Evolutionary conservation across 1,284 basidiomycete species (phyloP), one percentile per base, ranked within the genome.

Genomic region (Cryptococcus maquisensis): DNA sequence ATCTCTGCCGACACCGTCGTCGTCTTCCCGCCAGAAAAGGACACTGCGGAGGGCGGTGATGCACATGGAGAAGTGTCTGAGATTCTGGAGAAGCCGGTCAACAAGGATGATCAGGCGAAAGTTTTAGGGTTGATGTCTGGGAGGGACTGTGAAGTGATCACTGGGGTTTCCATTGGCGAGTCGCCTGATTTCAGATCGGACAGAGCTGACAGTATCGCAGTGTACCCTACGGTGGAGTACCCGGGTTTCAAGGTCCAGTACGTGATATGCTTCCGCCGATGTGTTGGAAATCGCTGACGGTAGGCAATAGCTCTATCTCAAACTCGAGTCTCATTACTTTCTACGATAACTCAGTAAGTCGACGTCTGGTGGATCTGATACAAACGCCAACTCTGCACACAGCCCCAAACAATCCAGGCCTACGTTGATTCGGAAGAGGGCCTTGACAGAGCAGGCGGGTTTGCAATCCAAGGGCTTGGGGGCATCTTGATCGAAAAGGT

Each of bases 1-100:
- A 97, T 98, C 61, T 87, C 84, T 59, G 93, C 92, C 56, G 93
- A 97, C 69, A 96, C 93, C 0, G 84, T 97, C 16, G 90, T 96
- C 20, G 78, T 96, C 47, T 88, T 88, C 18, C 89, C 90, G 55
- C 83, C 84, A 0, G 77, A 71, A 16, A 87, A 86, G 56, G 86
- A 89, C 35, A 82, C 68, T 13, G 56, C 42, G 3, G 64, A 65
- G 37, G 68, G 59, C 24, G 66, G 68, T 20, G 28, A 37, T 16
- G 54, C 54, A 20, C 62, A 68, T 26, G 71, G 71, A 42, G 68
- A 72, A 52, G 58, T 52, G 20, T 69, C 68, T 0, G 70, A 73
- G 54, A 66, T 73, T 20, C 79, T 98, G 7, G 95, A 98, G 75
- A 98, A 98, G 74, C 95, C 95, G 0, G 52, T 67, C 0, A 83